A percentile compares a stretch with the other conserved stretches of the same genome.
These are phyloP conservation scores for Penicillium occitanis DNA, from an alignment of 2,329 filamentous ascomycete species.

Conservation along the genomic window DNA sequence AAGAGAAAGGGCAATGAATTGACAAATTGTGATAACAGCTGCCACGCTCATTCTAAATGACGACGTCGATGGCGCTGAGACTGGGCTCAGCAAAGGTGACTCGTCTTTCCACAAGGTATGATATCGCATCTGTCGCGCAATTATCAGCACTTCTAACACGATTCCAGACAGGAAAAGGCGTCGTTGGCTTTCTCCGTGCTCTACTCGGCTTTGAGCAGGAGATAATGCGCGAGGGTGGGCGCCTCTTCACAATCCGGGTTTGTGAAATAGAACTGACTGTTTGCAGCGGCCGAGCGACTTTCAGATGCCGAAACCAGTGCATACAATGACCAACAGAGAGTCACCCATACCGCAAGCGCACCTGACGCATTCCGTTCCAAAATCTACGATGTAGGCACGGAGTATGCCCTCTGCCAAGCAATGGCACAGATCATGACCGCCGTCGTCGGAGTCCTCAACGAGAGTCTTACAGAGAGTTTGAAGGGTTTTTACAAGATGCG, in stretches of 20 bases:
- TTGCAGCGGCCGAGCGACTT: constrained; percentile 66
- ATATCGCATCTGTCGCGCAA: constrained; percentile 10
- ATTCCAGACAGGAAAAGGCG: constrained; percentile 68
- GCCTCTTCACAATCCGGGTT: constrained; percentile 10
- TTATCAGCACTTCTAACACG: background rate
- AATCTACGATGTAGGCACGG: constrained; percentile 79
- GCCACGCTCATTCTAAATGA: constrained; percentile 79
- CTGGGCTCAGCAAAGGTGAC: constrained; percentile 65
- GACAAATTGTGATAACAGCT: constrained; percentile 44
- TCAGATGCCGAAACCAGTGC: constrained; percentile 74
- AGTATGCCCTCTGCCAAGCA: constrained; percentile 80
- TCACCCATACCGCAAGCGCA: constrained; percentile 61
- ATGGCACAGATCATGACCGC: constrained; percentile 87
- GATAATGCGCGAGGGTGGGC: constrained; percentile 71
- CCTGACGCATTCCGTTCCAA: constrained; percentile 54
- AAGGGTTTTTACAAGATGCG: constrained; percentile 90
- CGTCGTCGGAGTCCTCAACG: constrained; percentile 84
- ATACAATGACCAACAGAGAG: constrained; percentile 72
- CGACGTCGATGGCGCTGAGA: constrained; percentile 81
- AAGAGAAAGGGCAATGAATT: background rate
- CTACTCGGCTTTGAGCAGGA: constrained; percentile 90
- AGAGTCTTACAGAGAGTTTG: constrained; percentile 86
- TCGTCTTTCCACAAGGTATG: constrained; percentile 81
- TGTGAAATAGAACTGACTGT: constrained; percentile 24
- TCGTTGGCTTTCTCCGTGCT: constrained; percentile 80